phyloP scores from a whole-genome alignment of 495 filamentous ascomycete genomes.

The Penicillium macrosclerotiorum region DNA sequence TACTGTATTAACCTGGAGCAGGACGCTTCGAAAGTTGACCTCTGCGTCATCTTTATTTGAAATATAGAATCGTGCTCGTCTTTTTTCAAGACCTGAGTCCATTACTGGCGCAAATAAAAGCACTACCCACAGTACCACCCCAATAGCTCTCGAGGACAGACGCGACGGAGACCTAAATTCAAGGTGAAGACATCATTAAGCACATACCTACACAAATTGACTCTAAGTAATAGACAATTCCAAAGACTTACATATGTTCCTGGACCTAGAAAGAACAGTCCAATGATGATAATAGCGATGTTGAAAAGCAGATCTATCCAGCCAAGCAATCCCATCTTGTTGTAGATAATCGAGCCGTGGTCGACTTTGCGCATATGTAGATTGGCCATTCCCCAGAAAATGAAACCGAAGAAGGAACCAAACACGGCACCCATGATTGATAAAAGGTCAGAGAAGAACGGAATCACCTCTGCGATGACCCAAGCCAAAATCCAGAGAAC shows the following conservation, averaged over 20 bases:
- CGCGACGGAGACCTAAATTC: constrained; percentile 54
- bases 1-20: too few relatives aligned
- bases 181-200: neutral
- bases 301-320: constrained; percentile 63
- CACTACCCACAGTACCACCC: constrained; percentile 50
- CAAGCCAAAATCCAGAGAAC: constrained; percentile 76
- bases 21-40: too few relatives aligned
- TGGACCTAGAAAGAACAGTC: constrained; percentile 69
- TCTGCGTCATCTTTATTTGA: too few relatives aligned
- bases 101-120: constrained; percentile 64
- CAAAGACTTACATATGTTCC: constrained; percentile 74
- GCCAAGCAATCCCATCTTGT: constrained; percentile 57
- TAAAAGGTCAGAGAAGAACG: constrained; percentile 82
- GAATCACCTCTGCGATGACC: constrained; percentile 84
- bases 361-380: constrained; percentile 75
- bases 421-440: constrained; percentile 87
- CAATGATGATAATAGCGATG: constrained; percentile 64
- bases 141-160: constrained; percentile 62
- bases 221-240: neutral
- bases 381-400: constrained; percentile 90
- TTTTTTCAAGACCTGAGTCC: too few relatives aligned
- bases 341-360: constrained; percentile 59
- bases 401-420: constrained; percentile 91
- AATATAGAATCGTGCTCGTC: too few relatives aligned
- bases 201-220: neutral